Evolutionary conservation across 2,329 filamentous ascomycete species (phyloP).

Genomic region (Fusarium sterilihyphosum): DNA sequence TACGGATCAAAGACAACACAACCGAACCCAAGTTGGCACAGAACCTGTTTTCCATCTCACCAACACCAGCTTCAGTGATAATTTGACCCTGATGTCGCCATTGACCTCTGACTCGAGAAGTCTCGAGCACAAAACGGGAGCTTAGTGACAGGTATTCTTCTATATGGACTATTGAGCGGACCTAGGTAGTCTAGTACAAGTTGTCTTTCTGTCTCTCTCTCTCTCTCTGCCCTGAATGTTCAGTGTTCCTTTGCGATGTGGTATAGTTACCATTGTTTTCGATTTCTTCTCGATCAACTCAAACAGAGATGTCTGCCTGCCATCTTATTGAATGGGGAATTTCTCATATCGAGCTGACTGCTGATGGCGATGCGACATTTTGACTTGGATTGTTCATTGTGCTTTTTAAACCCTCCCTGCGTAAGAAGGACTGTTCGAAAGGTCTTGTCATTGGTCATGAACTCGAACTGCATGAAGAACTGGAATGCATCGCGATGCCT

Average conservation of each 20-base stretch:
- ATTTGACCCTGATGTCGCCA: not conserved
- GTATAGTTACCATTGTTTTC: conserved; percentile 9
- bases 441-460: conserved; percentile 14
- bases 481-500: conserved; percentile 45
- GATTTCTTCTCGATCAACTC: not conserved
- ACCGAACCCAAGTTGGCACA: not conserved
- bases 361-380: not conserved
- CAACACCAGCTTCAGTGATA: not conserved
- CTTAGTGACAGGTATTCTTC: not conserved
- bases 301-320: not conserved
- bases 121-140: conserved; percentile 10
- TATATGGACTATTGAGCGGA: not conserved
- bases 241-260: not conserved
- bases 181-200: not conserved
- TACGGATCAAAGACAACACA: not conserved
- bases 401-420: conserved; percentile 21
- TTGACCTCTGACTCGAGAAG: not conserved
- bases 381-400: not conserved
- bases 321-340: not conserved
- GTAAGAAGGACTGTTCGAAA: conserved; percentile 3
- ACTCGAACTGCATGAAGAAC: conserved; percentile 12
- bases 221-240: not conserved
- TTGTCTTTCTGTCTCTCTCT: too few species aligned
- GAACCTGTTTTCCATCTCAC: not conserved
- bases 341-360: not conserved